Conservation (phyloP, 805 yeast genomes). For the Saturnispora galanensis region DNA sequence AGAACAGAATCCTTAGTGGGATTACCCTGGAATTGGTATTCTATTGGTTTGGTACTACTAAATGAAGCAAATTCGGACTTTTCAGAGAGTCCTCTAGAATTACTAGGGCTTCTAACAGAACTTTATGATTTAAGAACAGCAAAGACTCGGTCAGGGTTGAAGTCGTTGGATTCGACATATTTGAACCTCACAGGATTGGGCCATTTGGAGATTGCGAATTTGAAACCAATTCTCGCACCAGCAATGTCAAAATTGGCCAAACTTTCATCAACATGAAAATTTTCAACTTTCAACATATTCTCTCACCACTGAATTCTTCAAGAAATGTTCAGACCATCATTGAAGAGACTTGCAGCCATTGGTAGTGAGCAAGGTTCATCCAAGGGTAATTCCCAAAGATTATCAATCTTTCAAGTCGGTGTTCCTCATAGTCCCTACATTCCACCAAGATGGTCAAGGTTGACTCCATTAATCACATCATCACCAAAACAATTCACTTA, state of each 20-base stretch:
- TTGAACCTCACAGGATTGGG: constrained; percentile 77
- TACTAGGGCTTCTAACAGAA: constrained; percentile 69
- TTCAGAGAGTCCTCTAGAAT: constrained; percentile 57
- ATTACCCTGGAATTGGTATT: constrained; percentile 87
- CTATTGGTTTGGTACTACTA: constrained; percentile 60
- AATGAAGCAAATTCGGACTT: constrained; percentile 69
- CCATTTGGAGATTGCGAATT: constrained; percentile 75
- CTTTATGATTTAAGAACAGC: constrained; percentile 72
- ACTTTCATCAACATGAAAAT: constrained; percentile 3
- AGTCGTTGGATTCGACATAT: constrained; percentile 71
- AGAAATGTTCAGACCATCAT: constrained; percentile 7
- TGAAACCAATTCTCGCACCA: constrained; percentile 69
- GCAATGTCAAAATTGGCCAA: constrained; percentile 65
- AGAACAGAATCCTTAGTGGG: constrained; percentile 36
- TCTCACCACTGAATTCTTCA: background rate
- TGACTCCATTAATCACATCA: constrained; percentile 28
- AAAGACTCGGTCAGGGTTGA: constrained; percentile 73
- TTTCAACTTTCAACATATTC: constrained; percentile 24
- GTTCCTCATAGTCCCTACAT: constrained; percentile 34
- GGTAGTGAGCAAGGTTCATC: constrained; percentile 9
- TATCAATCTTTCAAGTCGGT: constrained; percentile 27
- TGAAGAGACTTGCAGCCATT: constrained; percentile 1
- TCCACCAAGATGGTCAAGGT: constrained; percentile 38
- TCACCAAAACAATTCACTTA: constrained; percentile 8
- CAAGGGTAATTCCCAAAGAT: constrained; percentile 17